phyloP scores from a whole-genome alignment of 1,284 basidiomycete genomes.

The Stereum hirsutum region DNA sequence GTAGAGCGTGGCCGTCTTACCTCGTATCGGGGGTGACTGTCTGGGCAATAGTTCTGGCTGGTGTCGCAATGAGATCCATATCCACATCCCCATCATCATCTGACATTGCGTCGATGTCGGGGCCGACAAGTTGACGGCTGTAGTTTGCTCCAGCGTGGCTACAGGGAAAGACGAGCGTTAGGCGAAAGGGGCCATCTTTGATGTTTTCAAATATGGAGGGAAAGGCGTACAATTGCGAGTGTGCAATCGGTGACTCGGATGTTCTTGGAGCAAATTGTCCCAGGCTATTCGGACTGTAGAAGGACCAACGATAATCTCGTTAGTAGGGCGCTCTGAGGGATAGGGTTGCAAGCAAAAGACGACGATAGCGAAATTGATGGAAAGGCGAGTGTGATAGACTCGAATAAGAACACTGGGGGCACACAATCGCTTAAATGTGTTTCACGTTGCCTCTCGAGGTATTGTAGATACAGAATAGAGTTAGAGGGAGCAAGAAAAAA shows the following conservation, averaged over 20 bases:
- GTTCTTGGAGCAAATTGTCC: conserved; percentile 32
- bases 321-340: background rate
- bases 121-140: background rate
- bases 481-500: background rate
- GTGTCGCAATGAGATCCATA: background rate
- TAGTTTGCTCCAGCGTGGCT: too few relatives aligned
- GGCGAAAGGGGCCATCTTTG: background rate
- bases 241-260: conserved; percentile 30
- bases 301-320: background rate
- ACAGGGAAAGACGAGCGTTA: background rate
- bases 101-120: too few relatives aligned
- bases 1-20: conserved; percentile 13
- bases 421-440: background rate
- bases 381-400: background rate
- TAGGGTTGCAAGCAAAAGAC: background rate
- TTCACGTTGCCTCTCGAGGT: background rate
- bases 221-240: conserved; percentile 23
- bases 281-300: conserved; percentile 37
- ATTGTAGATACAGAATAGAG: background rate
- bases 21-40: conserved; percentile 49
- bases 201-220: background rate
- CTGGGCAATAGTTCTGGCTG: conserved; percentile 1
- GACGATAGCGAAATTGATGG: background rate
- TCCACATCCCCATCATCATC: too few relatives aligned
- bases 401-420: background rate